Base-by-base conservation (phyloP, 306 rosid genomes). In the Rubus idaeus region DNA sequence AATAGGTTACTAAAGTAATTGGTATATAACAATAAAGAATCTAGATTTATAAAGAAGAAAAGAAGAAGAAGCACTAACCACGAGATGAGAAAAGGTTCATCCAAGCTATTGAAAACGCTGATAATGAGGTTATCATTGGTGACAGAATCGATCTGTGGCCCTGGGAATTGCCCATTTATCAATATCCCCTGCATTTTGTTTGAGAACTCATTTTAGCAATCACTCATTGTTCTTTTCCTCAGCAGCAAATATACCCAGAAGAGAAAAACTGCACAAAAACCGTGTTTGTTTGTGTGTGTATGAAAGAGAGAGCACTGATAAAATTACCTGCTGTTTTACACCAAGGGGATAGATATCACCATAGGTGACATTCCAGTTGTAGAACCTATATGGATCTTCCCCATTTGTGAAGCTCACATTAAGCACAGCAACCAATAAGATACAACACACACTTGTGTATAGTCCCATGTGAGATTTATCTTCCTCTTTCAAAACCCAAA, bases 271-370 rank as follows among this genome's bases (percentile, higher is more conserved):
- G 8, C 35, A 30, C 17, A 49, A 26, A 71, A 21, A 51, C 17
- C 17, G 62, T 71, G 47, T 11, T 37, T 51, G 47, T 51, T 51
- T 71, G 14, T 55, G n/a, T 41, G 7, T 23, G 10, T 42, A 12
- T 37, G 18, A 18, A 8, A 6, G 50, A 11, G 17, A 8, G 8
- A 66, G 51, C 21, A 2, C 18, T 0, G 8, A 65, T 16, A 45
- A 18, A 65, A 45, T 4, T 39, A 89, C 98, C 95, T 78, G 90
- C 58, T 93, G 98, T 80, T 86, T 93, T 10, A 89, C 83, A 60
- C 98, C 98, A 70, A 93, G 93, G 58, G 98, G 98, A 80, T 82
- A 91, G 45, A 93, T 93, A 74, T 93, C 98, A 12, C 98, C 97
- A 74, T 88, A 93, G 5, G 95, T 91, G 75, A 93, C 86, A 72